phyloP scores from a whole-genome alignment of 1,284 basidiomycete genomes.

The Exobasidium rhododendri region DNA sequence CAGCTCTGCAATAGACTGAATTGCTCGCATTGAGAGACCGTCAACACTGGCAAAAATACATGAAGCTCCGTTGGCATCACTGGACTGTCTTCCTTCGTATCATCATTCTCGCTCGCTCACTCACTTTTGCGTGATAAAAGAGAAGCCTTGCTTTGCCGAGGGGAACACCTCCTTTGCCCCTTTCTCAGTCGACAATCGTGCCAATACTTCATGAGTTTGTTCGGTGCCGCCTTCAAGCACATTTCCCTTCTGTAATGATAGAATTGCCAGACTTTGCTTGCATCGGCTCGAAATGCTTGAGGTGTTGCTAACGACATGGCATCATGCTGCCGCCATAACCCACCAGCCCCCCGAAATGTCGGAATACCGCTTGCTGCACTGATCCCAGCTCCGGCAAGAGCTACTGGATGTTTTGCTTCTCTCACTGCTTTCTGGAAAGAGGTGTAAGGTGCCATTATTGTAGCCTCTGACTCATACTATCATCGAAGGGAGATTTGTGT shows the following conservation, averaged over 20 bases:
- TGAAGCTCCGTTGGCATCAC: background rate
- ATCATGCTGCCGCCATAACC: conserved; percentile 64
- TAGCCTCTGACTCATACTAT: too few species aligned
- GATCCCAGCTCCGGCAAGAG: conserved; percentile 65
- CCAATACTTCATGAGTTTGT: conserved; percentile 63
- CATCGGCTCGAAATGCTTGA: conserved; percentile 62
- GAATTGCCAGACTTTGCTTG: conserved; percentile 65
- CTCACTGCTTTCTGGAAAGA: background rate
- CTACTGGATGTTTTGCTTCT: conserved; percentile 55
- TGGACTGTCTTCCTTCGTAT: too few species aligned
- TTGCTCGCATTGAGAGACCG: conserved; percentile 60
- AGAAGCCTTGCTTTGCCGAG: conserved; percentile 11
- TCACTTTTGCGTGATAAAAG: conserved; percentile 65
- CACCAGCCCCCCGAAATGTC: conserved; percentile 65
- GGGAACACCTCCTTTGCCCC: conserved; percentile 14
- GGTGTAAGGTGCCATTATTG: background rate
- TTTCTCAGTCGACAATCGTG: conserved; percentile 56
- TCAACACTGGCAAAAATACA: conserved; percentile 57
- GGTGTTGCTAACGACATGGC: conserved; percentile 64
- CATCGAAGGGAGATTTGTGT: too few species aligned
- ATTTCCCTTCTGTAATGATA: conserved; percentile 65
- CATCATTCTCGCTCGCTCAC: too few species aligned
- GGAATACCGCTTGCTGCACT: conserved; percentile 62
- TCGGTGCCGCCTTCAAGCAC: conserved; percentile 59
- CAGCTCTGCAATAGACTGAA: background rate